Percentiles rank a stretch among this genome's conserved stretches.
These are phyloP conservation scores for Sugiyamaella pinicola DNA, from an alignment of 1,139 yeast genomes.

Conservation along the genomic window DNA sequence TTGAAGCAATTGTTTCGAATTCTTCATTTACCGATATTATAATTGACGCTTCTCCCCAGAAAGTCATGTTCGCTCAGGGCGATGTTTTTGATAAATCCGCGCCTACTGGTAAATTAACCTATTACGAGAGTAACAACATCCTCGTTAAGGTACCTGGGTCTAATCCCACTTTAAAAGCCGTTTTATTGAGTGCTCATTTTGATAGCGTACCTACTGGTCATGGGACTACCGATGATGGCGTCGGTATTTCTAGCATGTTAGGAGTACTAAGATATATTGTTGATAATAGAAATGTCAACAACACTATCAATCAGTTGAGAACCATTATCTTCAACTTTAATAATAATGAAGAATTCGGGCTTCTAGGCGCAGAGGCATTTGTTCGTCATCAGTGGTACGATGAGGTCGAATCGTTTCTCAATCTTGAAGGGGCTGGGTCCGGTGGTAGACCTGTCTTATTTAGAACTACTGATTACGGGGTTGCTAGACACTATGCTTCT, in stretches of 20 bases:
- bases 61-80: conserved; percentile 51
- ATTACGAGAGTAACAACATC: conserved; percentile 79
- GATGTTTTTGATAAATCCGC: conserved; percentile 50
- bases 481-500: conserved; percentile 59
- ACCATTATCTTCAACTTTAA: conserved; percentile 83
- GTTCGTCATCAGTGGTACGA: conserved; percentile 74
- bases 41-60: conserved; percentile 53
- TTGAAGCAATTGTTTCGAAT: conserved; percentile 41
- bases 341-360: conserved; percentile 88
- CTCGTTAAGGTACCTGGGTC: conserved; percentile 71
- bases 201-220: conserved; percentile 87
- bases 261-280: conserved; percentile 63
- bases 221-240: conserved; percentile 93
- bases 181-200: conserved; percentile 80
- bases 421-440: conserved; percentile 94
- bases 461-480: conserved; percentile 77
- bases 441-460: conserved; percentile 87
- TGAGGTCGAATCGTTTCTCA: conserved; percentile 65
- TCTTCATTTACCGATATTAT: conserved; percentile 45
- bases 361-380: conserved; percentile 80
- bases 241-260: conserved; percentile 82
- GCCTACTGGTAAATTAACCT: conserved; percentile 52
- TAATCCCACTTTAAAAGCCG: conserved; percentile 58
- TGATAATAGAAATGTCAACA: conserved; percentile 10
- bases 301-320: conserved; percentile 41